Conservation (phyloP, 495 filamentous ascomycete genomes). For the Emericellopsis terricola region DNA sequence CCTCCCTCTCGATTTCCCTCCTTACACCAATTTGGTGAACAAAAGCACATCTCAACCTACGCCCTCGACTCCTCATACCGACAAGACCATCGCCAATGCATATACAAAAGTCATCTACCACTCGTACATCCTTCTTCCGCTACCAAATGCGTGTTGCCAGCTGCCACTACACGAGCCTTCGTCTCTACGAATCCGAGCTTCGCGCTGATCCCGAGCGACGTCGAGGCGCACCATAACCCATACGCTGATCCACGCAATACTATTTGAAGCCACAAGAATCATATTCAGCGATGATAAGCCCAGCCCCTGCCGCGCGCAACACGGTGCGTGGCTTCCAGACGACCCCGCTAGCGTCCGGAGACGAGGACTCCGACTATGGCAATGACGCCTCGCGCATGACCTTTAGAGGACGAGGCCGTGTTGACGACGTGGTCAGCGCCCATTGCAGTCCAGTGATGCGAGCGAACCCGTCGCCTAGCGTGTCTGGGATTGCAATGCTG, state of each 20-base stretch:
- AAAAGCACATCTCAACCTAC: slow-evolving; percentile 3
- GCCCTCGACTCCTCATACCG: neutral
- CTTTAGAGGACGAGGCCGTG: slow-evolving; percentile 6
- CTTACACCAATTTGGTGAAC: slow-evolving; percentile 14
- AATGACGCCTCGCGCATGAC: slow-evolving; percentile 5
- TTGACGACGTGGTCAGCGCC: slow-evolving; percentile 37
- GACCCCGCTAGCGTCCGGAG: slow-evolving; percentile 66
- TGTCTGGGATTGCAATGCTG: slow-evolving; percentile 58
- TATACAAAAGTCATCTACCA: slow-evolving; percentile 16
- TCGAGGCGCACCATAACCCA: slow-evolving; percentile 27
- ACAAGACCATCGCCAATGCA: slow-evolving; percentile 19
- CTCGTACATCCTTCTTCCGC: slow-evolving; percentile 24
- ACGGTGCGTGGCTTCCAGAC: slow-evolving; percentile 55
- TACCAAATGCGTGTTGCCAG: slow-evolving; percentile 28
- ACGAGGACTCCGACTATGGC: slow-evolving; percentile 68
- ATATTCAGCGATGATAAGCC: neutral
- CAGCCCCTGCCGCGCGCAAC: slow-evolving; percentile 39
- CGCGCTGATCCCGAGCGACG: slow-evolving; percentile 31
- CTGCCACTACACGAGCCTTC: slow-evolving; percentile 17
- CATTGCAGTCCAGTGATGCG: slow-evolving; percentile 44
- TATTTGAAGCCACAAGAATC: neutral
- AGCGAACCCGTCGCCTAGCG: slow-evolving; percentile 32
- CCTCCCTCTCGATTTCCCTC: slow-evolving; percentile 6
- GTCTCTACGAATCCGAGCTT: slow-evolving; percentile 18
- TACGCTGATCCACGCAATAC: neutral